phyloP scores from a whole-genome alignment of 306 rosid genomes.

The Cucurbita ficifolia region DNA sequence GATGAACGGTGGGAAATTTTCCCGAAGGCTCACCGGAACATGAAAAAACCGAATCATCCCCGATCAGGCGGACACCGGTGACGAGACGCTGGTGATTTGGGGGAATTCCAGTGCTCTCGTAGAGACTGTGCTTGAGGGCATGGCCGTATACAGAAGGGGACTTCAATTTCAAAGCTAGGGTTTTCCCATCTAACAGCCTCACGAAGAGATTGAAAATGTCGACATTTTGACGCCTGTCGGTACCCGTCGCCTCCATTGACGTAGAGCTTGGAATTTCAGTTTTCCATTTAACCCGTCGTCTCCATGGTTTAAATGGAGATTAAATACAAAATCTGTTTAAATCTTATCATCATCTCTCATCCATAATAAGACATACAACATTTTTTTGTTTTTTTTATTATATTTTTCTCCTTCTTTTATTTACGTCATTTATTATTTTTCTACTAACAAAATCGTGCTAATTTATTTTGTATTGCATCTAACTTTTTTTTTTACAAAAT shows the following conservation, averaged over 20 bases:
- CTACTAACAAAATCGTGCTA: too few species aligned
- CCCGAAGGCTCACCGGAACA: slow-evolving; percentile 20
- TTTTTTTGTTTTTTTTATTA: too few species aligned
- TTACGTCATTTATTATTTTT: too few species aligned
- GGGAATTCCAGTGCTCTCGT: slow-evolving; percentile 54
- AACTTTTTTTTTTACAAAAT: too few species aligned
- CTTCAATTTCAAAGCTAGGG: slow-evolving; percentile 54
- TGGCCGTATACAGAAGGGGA: slow-evolving; percentile 28
- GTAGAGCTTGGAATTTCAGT: not conserved
- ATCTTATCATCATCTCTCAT: too few species aligned
- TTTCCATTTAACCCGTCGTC: too few species aligned
- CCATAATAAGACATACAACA: too few species aligned
- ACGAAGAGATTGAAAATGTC: slow-evolving; percentile 58
- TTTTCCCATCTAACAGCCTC: slow-evolving; percentile 60
- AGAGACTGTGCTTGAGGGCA: slow-evolving; percentile 45
- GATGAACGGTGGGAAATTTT: slow-evolving; percentile 49
- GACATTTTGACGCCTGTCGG: not conserved
- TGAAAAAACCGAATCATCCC: slow-evolving; percentile 25
- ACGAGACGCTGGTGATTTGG: slow-evolving; percentile 52
- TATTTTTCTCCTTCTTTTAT: too few species aligned
- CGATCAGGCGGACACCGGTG: slow-evolving; percentile 46
- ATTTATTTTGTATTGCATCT: too few species aligned
- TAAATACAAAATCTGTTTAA: too few species aligned
- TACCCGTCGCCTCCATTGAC: not conserved
- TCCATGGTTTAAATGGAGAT: too few species aligned